Evolutionary conservation across 495 filamentous ascomycete species (phyloP).

Genomic region (Xylaria acuta): DNA sequence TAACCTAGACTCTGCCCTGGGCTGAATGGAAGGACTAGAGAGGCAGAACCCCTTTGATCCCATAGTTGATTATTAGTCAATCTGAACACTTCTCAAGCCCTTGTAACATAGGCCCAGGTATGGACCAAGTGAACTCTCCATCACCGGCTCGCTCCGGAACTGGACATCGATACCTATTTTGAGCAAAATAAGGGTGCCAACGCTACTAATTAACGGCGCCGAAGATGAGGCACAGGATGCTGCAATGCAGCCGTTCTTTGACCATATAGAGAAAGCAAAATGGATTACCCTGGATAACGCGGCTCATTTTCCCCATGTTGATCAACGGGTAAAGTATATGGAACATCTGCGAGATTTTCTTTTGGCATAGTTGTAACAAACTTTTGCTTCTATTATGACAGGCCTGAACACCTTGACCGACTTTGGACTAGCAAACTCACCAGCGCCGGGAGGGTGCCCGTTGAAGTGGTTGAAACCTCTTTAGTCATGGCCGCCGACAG

Average conservation of each 20-base stretch:
- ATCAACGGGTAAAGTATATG: slow-evolving; percentile 50
- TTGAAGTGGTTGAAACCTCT: no score
- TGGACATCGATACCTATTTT: slow-evolving; percentile 36
- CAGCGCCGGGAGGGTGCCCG: no score
- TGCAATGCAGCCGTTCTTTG: slow-evolving; percentile 52
- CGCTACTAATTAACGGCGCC: slow-evolving; percentile 57
- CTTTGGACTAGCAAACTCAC: no score
- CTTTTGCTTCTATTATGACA: not conserved
- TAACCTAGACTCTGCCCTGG: no score
- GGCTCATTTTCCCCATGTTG: slow-evolving; percentile 53
- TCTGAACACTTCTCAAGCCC: no score
- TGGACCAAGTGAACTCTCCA: slow-evolving; percentile 31
- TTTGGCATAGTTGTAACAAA: not conserved
- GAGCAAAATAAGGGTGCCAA: slow-evolving; percentile 46
- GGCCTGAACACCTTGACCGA: not conserved
- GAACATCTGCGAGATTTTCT: slow-evolving; percentile 34
- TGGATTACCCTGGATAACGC: slow-evolving; percentile 55
- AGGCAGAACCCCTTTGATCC: no score
- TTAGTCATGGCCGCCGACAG: no score
- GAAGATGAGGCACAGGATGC: slow-evolving; percentile 58
- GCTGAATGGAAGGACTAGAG: no score
- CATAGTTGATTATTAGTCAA: no score
- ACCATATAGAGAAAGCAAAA: slow-evolving; percentile 49
- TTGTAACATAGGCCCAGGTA: no score
- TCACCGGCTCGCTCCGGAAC: slow-evolving; percentile 27